Base-by-base conservation (phyloP, 805 yeast species). In the Candida odintsovae region DNA sequence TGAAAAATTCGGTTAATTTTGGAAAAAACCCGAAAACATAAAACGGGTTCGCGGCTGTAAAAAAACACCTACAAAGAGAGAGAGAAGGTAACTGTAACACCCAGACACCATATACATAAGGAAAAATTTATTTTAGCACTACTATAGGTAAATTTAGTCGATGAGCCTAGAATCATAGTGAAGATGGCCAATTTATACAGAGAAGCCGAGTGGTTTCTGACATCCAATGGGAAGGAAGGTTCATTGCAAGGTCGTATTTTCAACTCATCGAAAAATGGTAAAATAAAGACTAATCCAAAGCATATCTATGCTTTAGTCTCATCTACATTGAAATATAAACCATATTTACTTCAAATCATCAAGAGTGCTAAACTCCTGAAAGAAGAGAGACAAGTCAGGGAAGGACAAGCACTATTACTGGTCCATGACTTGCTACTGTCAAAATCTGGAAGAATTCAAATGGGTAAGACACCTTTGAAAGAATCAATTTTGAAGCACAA, bases 401-500 rank as follows among this genome's bases (percentile, higher is more conserved):
- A 76, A 44, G 67, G 72, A 15, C 64, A 86, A 41, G 78, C 86
- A 2, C 51, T 82, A 44, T 68, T 92, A 9, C 65, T 92, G 65
- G 83, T 83, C 1, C 95, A 92, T 59, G 99, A 92, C 66, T 69
- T 89, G 44, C 64, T 90, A 6, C 74, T 94, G 47, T 76, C 92
- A 6, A 77, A 80, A 52, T 73, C 80, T 23, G 94, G 95, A 11
- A 69, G 97, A 50, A 84, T 92, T 49, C 95, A 89, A 61, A 83
- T 89, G 73, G 95, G 95, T 7, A 90, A 90, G 57, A 89, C 84
- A 50, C 86, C 92, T 0, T 73, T 89, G 48, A 94, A 94, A 60
- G 94, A 86, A 42, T 84, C 86, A 12, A 72, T 94, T 5, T 67
- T 94, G 46, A 75, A 80, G 49, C 84, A 90, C 62, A 87, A 86